phyloP scores from a whole-genome alignment of 305 asterid species.

The Ajuga reptans region DNA sequence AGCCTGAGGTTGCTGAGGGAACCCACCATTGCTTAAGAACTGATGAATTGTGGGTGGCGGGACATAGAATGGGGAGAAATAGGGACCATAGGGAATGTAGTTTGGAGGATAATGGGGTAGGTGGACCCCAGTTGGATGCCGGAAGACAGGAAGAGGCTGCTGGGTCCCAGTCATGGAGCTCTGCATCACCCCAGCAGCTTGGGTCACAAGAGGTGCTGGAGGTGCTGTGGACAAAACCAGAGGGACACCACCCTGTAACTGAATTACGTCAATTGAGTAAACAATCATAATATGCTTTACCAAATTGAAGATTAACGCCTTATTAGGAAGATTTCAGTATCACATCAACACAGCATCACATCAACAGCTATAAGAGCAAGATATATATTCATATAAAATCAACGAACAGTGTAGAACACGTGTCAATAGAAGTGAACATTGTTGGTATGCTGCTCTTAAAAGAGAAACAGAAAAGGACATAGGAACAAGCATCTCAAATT shows the following conservation, averaged over 20 bases:
- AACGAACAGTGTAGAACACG: neutral
- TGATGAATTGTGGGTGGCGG: slow-evolving; percentile 79
- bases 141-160: slow-evolving; percentile 66
- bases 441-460: neutral
- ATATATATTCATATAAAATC: neutral
- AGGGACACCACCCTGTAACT: slow-evolving; percentile 66
- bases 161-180: slow-evolving; percentile 57
- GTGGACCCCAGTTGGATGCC: slow-evolving; percentile 81
- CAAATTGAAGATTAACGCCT: neutral
- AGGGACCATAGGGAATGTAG: slow-evolving; percentile 71
- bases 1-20: slow-evolving; percentile 83
- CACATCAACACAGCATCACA: neutral
- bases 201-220: slow-evolving; percentile 63
- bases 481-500: neutral
- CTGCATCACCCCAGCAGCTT: slow-evolving; percentile 71
- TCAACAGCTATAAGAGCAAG: neutral
- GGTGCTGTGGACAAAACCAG: slow-evolving; percentile 56
- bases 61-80: slow-evolving; percentile 65
- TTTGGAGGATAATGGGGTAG: slow-evolving; percentile 76
- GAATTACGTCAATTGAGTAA: slow-evolving; percentile 24
- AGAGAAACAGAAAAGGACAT: neutral
- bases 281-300: neutral
- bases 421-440: neutral
- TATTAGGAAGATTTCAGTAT: neutral
- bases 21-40: slow-evolving; percentile 62